Evolutionary conservation across 1,139 yeast genomes (phyloP), one percentile per base, ranked within the genome.

Genomic region (Blastobotrys elegans): DNA sequence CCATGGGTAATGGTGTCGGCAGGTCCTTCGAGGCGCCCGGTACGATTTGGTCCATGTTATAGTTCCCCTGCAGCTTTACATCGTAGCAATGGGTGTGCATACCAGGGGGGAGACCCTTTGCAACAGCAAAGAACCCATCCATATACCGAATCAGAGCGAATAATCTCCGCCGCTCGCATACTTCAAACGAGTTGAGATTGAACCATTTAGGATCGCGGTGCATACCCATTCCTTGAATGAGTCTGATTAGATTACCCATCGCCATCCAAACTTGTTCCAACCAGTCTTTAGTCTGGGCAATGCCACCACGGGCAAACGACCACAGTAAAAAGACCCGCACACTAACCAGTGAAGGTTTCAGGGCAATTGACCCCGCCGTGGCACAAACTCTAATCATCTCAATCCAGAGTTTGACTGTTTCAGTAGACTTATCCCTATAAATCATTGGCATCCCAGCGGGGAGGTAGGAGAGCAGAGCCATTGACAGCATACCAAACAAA

Each of bases 121-220:
- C 50, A 32, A 64, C 49, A 1, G 69, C 56, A 38, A 55, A 56
- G 40, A 54, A 52, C n/a, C 52, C 49, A 43, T 66, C 69, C 16
- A 64, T 43, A 20, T 53, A 55, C 21, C 54, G 53, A 14, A 64
- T 50, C 14, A 55, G 24, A 4, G 60, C 51, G 68, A 69, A 66
- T 22, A 64, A 46, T 31, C 61, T 53, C 21, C 67, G 53, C 11
- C 69, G 53, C 42, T 61, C 60, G 40, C 65, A 68, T 3, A 62
- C 56, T 40, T 65, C 68, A 47, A 55, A 65, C 4, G 59, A 55
- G 3, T 64, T 51, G 45, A 66, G 50, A 24, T 53, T 55, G 52
- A 65, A 66, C 65, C 66, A 64, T 32, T 60, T 58, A 4, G 69
- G 66, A 48, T 66, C 69, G 24, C 69, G 55, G 47, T 64, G 68